Conservation (phyloP, 1,139 yeast species). For the Taiozyma sp. region DNA sequence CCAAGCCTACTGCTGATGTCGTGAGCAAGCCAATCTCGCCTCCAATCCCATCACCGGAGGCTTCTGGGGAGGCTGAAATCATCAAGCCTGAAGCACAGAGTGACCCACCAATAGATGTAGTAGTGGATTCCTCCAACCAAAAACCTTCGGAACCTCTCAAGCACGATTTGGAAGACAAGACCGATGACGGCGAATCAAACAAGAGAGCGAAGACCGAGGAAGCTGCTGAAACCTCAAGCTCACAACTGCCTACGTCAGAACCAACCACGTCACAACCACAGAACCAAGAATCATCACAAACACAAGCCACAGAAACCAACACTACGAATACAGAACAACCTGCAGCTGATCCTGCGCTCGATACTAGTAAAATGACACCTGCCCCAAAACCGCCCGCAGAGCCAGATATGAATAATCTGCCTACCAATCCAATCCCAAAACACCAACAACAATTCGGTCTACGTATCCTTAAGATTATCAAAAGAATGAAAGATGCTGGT, state of each 20-base stretch:
- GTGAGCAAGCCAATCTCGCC: conserved; percentile 6
- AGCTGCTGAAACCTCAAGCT: not conserved
- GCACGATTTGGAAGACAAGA: conserved; percentile 10
- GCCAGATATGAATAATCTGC: conserved; percentile 68
- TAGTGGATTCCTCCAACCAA: not conserved
- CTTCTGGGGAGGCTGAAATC: conserved; percentile 10
- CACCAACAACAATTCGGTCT: conserved; percentile 68
- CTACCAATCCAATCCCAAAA: conserved; percentile 70
- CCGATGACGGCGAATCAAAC: not conserved
- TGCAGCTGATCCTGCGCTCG: conserved; percentile 1
- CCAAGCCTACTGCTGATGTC: not conserved
- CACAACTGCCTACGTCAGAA: not conserved
- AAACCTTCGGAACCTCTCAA: not conserved
- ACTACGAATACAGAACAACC: not conserved
- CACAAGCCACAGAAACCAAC: conserved; percentile 2
- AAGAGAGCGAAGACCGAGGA: conserved; percentile 9
- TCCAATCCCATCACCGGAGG: conserved; percentile 7
- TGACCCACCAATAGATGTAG: conserved; percentile 3
- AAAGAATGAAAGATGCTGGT: conserved; percentile 85
- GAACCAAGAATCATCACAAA: conserved; percentile 2
- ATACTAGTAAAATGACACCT: conserved; percentile 34
- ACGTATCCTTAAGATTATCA: conserved; percentile 73
- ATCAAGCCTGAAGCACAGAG: conserved; percentile 2
- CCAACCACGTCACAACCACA: not conserved
- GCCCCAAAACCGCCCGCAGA: conserved; percentile 72